Percentiles rank a stretch among this genome's conserved stretches.
Evolutionary conservation across 345 rosid species (phyloP).

Genomic region (Rhodamnia rubescens): DNA sequence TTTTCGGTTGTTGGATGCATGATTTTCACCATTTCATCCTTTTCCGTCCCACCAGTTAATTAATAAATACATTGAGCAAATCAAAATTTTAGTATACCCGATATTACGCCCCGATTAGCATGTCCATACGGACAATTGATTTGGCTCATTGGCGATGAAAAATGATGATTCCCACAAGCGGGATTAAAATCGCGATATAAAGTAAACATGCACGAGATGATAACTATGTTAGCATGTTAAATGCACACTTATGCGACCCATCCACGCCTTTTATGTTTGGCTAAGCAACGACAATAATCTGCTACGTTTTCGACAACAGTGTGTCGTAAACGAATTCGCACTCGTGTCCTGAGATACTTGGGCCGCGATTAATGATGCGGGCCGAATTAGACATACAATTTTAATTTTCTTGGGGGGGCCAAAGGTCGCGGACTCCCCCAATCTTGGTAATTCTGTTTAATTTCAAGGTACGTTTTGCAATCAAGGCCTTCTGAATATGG

Average conservation of each 20-base stretch:
- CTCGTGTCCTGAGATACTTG: neutral
- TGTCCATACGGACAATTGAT: neutral
- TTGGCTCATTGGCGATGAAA: neutral
- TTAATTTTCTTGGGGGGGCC: neutral
- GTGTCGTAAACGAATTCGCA: neutral
- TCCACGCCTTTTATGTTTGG: neutral
- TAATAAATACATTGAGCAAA: neutral
- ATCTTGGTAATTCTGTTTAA: neutral
- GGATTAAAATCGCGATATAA: neutral
- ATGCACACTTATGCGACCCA: neutral
- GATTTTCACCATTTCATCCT: neutral
- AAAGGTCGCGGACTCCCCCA: neutral
- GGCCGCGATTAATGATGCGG: neutral
- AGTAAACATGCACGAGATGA: neutral
- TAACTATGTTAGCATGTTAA: neutral
- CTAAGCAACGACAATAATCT: neutral
- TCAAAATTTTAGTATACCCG: neutral
- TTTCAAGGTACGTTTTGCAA: neutral
- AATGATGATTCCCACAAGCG: neutral
- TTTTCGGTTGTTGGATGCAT: neutral
- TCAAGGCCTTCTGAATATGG: neutral
- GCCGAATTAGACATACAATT: neutral
- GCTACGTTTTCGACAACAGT: neutral
- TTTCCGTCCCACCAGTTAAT: neutral
- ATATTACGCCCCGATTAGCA: neutral